Conservation (phyloP, 345 rosid species). For the Acer negundo region DNA sequence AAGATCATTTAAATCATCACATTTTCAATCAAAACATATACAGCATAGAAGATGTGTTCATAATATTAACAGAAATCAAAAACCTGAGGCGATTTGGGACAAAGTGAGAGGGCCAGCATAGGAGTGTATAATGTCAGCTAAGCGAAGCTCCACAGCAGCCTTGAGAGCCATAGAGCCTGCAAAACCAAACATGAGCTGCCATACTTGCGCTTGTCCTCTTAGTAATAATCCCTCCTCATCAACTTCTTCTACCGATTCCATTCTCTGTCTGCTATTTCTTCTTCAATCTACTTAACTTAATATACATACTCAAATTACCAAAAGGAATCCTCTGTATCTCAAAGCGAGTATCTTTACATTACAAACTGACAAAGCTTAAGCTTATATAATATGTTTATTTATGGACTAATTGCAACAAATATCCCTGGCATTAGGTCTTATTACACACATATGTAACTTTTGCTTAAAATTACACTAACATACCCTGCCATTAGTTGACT, state of each 20-base stretch:
- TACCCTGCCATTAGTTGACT: too few relatives aligned
- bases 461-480: too few relatives aligned
- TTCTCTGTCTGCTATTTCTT: not conserved
- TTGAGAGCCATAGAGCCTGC: conserved; percentile 26
- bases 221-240: not conserved
- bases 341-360: not conserved
- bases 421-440: too few relatives aligned
- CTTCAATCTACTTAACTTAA: not conserved
- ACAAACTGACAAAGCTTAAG: not conserved
- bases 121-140: conserved; percentile 17
- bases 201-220: conserved; percentile 19
- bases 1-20: too few relatives aligned
- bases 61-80: not conserved
- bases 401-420: too few relatives aligned
- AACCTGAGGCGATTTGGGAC: conserved; percentile 4
- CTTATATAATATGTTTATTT: too few relatives aligned
- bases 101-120: not conserved
- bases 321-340: not conserved
- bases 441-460: too few relatives aligned
- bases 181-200: conserved; percentile 24
- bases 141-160: conserved; percentile 27
- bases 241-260: not conserved
- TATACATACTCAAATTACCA: too few relatives aligned
- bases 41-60: not conserved
- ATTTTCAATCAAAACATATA: not conserved